Base-by-base conservation (phyloP, 495 filamentous ascomycete species). In the Penicillium lagena region DNA sequence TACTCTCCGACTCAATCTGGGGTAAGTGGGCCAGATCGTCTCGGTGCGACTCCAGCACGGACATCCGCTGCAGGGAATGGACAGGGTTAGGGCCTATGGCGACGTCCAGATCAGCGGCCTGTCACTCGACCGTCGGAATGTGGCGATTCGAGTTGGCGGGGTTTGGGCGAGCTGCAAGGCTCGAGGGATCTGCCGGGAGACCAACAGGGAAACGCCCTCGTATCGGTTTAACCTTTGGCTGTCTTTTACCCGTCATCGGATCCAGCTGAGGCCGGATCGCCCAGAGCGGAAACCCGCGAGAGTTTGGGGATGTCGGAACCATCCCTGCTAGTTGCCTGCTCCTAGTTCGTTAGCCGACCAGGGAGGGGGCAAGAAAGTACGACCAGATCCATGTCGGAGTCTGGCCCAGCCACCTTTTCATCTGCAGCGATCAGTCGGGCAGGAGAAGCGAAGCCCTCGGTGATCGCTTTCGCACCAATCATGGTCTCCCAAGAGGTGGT, bases 21-120 rank as follows among this genome's bases (percentile, higher is more conserved):
- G 66, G 66, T 63, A 66, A 66, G 66, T 70, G 66, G 66, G 58
- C 60, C 61, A 58, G 60, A 68, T 68, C 66, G 51, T 57, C 48
- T 57, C 17, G 44, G 45, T 56, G 42, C 49, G 27, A 54, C 52
- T 22, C 22, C 55, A 60, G 64, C 64, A 68, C 62, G 53, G 64
- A 68, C 62, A 59, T 55, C 54, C 50, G 56, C 59, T 64, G 60
- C 63, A 66, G 52, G 58, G 50, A 54, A 59, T 58, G 12, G 45
- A 55, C 58, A 40, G 41, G 49, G 45, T 50, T 56, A 39, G 50
- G 40, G 35, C 8, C 17, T 47, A 45, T 32, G 35, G 41, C 33
- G 29, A 42, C 40, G 22, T 33, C 43, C 39, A 46, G 28, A 38
- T 37, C 27, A 43, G 49, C 27, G 42, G 43, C 28, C 43, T 42